phyloP scores from a whole-genome alignment of 371 early-diverging fungal genomes.

The Mucor irregularis region DNA sequence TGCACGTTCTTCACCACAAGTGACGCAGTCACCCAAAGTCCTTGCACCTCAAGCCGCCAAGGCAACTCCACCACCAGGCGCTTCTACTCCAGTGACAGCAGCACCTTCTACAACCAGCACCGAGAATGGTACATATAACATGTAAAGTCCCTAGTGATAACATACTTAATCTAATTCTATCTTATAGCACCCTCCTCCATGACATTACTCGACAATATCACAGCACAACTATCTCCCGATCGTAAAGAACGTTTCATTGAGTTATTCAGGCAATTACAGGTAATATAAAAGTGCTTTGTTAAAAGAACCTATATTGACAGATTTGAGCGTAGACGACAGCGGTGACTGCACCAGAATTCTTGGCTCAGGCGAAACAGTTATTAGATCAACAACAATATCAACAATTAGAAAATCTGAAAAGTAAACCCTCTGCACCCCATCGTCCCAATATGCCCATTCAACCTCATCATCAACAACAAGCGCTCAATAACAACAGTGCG shows the following conservation, averaged over 20 bases:
- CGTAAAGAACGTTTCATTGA: slow-evolving; percentile 39
- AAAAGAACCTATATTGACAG: no score
- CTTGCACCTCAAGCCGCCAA: slow-evolving; percentile 8
- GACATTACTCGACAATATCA: slow-evolving; percentile 42
- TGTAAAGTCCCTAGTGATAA: background rate
- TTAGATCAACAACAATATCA: slow-evolving; percentile 47
- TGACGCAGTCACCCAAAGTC: background rate
- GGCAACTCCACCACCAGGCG: background rate
- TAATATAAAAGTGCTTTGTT: no score
- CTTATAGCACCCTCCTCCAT: slow-evolving; percentile 11
- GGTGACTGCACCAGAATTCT: slow-evolving; percentile 39
- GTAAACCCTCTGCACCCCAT: slow-evolving; percentile 21
- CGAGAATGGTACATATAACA: background rate
- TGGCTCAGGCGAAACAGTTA: slow-evolving; percentile 37
- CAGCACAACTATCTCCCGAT: slow-evolving; percentile 38
- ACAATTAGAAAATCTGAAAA: slow-evolving; percentile 46
- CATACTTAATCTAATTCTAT: background rate
- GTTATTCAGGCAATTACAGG: slow-evolving; percentile 41
- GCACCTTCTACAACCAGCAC: background rate
- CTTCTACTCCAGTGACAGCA: background rate
- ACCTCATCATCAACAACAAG: slow-evolving; percentile 14
- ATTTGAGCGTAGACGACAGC: no score
- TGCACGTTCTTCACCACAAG: background rate
- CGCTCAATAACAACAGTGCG: background rate
- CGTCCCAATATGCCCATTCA: slow-evolving; percentile 8